Percentiles rank a stretch among this genome's conserved stretches.
Evolutionary conservation across 129 eudicot genomes (phyloP).

Genomic region (Lactuca sativa): DNA sequence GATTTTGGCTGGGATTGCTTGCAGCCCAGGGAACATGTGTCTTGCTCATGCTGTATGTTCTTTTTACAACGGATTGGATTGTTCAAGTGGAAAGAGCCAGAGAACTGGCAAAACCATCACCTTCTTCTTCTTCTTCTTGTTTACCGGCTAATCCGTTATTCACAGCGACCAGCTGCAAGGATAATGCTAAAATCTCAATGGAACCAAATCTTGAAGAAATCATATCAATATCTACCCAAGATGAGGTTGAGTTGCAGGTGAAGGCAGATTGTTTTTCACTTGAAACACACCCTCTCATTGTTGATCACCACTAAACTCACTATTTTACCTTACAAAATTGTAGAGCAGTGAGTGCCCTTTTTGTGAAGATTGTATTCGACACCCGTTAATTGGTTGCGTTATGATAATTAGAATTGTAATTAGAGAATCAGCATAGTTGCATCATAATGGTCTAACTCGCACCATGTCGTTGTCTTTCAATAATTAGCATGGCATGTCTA

Average conservation of each 20-base stretch:
- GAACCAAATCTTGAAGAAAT: conserved; percentile 46
- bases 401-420: neutral
- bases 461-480: too few relatives aligned
- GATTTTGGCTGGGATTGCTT: conserved; percentile 81
- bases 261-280: conserved; percentile 29
- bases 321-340: neutral
- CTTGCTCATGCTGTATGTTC: conserved; percentile 61
- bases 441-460: too few relatives aligned
- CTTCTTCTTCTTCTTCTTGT: conserved; percentile 11
- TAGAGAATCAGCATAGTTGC: too few relatives aligned
- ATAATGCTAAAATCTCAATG: conserved; percentile 14
- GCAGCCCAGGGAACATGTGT: conserved; percentile 92
- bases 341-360: neutral
- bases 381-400: neutral
- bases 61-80: conserved; percentile 71
- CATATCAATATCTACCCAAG: conserved; percentile 20
- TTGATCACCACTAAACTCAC: conserved; percentile 20
- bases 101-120: conserved; percentile 50
- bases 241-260: conserved; percentile 34
- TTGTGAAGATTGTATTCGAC: conserved; percentile 7
- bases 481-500: too few relatives aligned
- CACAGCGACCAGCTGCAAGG: conserved; percentile 1
- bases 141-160: neutral
- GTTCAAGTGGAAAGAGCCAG: conserved; percentile 69
- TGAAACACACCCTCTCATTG: conserved; percentile 63